Conservation (phyloP, 2,329 filamentous ascomycete species). For the Trichoderma sp. region DNA sequence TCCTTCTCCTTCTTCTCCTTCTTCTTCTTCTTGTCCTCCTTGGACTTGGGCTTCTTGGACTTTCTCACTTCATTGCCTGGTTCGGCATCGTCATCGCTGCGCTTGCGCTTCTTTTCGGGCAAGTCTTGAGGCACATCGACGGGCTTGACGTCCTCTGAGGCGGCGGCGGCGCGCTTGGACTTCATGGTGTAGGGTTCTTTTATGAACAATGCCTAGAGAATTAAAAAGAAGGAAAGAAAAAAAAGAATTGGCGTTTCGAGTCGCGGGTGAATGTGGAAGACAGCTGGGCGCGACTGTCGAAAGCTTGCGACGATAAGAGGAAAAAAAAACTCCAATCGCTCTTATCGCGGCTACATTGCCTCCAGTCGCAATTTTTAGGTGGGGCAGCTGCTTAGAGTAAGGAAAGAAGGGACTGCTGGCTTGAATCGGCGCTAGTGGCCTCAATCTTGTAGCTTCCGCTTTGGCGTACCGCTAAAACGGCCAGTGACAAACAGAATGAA, state of each 20-base stretch:
- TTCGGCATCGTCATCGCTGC: slow-evolving; percentile 28
- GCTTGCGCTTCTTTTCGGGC: slow-evolving; percentile 39
- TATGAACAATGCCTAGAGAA: background rate
- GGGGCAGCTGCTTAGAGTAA: background rate
- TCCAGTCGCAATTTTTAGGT: background rate
- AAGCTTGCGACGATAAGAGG: background rate
- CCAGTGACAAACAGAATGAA: background rate
- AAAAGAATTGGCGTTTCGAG: background rate
- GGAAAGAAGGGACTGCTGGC: background rate
- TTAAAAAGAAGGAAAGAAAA: background rate
- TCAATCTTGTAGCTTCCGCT: background rate
- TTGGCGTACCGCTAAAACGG: background rate
- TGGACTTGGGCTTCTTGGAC: slow-evolving; percentile 33
- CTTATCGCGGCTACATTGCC: slow-evolving; percentile 1
- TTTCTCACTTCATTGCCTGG: slow-evolving; percentile 30
- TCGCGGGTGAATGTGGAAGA: background rate
- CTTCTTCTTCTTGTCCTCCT: slow-evolving; percentile 38
- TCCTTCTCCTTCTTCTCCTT: slow-evolving; percentile 38
- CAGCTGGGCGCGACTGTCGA: background rate
- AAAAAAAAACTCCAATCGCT: slow-evolving; percentile 15
- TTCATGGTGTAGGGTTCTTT: slow-evolving; percentile 28
- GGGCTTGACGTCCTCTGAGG: slow-evolving; percentile 31
- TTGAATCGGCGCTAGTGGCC: background rate
- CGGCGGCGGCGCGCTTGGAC: slow-evolving; percentile 36
- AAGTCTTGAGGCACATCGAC: slow-evolving; percentile 25